Evolutionary conservation across 495 filamentous ascomycete species (phyloP).

Genomic region (Hypoxylon intermedium): DNA sequence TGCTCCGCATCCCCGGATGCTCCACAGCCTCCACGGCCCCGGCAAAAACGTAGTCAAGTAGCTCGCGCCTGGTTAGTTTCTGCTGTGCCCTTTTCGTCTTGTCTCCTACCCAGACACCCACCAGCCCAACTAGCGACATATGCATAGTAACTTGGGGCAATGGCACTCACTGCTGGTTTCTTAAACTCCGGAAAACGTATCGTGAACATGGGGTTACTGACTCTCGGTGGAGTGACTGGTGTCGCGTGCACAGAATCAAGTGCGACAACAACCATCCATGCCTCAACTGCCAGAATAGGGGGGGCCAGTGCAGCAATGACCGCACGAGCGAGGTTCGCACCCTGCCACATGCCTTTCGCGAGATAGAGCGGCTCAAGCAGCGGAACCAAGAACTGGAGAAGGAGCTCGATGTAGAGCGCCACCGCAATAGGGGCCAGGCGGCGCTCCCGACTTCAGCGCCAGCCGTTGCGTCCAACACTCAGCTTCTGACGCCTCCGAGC

Average conservation of each 20-base stretch:
- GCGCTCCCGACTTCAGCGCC: conserved; percentile 3
- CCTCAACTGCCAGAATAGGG: conserved; percentile 52
- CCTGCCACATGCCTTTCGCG: conserved; percentile 46
- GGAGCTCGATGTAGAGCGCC: conserved; percentile 38
- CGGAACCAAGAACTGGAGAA: conserved; percentile 50
- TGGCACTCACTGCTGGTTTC: background rate
- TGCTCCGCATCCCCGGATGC: conserved; percentile 14
- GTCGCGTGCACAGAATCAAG: conserved; percentile 54
- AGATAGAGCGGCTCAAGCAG: conserved; percentile 51
- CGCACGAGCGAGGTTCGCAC: conserved; percentile 43
- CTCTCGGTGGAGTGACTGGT: conserved; percentile 55
- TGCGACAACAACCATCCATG: conserved; percentile 56
- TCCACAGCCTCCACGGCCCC: conserved; percentile 14
- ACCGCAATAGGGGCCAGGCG: conserved; percentile 14
- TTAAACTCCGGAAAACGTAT: background rate
- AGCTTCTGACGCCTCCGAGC: conserved; percentile 5
- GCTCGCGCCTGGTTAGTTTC: conserved; percentile 22
- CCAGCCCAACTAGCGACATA: too few relatives aligned
- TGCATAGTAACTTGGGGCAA: too few relatives aligned
- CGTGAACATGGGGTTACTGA: background rate
- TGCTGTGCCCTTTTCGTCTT: background rate
- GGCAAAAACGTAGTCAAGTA: conserved; percentile 28
- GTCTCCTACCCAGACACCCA: background rate
- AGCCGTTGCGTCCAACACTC: background rate
- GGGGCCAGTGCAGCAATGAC: conserved; percentile 49